These are phyloP conservation scores for Lomentospora prolificans DNA, from an alignment of 2,329 filamentous ascomycete species.

Conservation along the genomic window DNA sequence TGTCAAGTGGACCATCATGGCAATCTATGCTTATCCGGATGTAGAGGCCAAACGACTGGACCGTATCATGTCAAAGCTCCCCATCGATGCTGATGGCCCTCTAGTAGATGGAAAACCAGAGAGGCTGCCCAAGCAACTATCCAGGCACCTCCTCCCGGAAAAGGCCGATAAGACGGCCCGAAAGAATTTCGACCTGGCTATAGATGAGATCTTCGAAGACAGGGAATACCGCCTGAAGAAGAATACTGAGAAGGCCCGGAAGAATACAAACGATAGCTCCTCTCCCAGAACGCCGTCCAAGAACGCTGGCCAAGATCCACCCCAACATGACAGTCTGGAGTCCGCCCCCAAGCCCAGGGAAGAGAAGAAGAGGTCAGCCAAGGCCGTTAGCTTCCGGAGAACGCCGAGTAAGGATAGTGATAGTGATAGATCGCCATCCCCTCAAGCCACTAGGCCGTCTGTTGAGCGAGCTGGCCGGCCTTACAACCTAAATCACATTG, in stretches of 20 bases:
- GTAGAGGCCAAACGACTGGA: constrained; percentile 62
- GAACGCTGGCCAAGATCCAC: background rate
- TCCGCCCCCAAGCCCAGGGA: background rate
- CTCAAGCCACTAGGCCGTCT: background rate
- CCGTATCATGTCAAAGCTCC: constrained; percentile 58
- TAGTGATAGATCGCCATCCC: background rate
- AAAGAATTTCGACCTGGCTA: constrained; percentile 49
- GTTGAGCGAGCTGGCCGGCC: background rate
- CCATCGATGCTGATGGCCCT: constrained; percentile 46
- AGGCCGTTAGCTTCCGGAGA: background rate
- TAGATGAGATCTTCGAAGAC: constrained; percentile 29
- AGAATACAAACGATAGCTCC: background rate
- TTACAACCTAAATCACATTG: background rate
- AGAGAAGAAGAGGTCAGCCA: background rate
- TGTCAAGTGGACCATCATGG: constrained; percentile 58
- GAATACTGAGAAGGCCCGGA: background rate
- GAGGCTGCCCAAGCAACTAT: constrained; percentile 69
- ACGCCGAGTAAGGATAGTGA: background rate
- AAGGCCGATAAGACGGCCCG: constrained; percentile 45
- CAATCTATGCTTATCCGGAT: constrained; percentile 68
- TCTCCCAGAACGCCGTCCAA: background rate
- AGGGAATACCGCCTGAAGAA: background rate
- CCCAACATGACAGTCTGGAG: background rate
- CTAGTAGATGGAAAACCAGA: constrained; percentile 57
- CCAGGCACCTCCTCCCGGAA: constrained; percentile 60